Conservation (phyloP, 192 early-diverging fungal genomes). For the Chytriomyces sp. region DNA sequence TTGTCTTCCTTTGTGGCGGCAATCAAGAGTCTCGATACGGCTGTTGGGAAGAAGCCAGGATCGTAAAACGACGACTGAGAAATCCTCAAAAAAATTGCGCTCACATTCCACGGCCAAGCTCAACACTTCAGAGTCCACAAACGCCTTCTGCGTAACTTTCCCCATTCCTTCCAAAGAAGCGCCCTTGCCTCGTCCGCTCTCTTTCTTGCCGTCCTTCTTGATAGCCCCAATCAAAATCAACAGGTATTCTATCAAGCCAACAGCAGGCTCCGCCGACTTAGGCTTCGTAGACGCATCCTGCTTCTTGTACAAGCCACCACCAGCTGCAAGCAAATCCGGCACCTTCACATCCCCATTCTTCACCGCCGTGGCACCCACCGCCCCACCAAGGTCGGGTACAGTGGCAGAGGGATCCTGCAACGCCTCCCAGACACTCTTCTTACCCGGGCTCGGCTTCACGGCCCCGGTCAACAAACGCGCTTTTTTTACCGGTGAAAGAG, state of each 20-base stretch:
- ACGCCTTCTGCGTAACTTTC: constrained; percentile 1
- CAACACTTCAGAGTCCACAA: constrained; percentile 14
- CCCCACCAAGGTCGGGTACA: too few relatives aligned
- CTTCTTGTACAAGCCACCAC: constrained; percentile 4
- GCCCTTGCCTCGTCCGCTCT: neutral
- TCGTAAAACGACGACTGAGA: neutral
- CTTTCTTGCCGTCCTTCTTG: neutral
- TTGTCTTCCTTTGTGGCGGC: constrained; percentile 30
- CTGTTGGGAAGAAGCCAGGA: neutral
- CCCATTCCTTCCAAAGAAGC: neutral
- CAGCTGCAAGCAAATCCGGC: neutral
- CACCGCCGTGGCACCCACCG: too few relatives aligned
- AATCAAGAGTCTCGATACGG: constrained; percentile 25
- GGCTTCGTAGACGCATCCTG: neutral
- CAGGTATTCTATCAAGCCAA: neutral
- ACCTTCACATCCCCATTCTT: neutral
- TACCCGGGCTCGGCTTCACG: constrained; percentile 22
- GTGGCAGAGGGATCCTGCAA: neutral
- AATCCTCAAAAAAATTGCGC: neutral
- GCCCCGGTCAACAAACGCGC: constrained; percentile 2
- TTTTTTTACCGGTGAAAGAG: constrained; percentile 6
- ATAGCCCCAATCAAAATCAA: neutral
- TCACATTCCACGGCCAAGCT: constrained; percentile 10
- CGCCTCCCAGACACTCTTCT: constrained; percentile 15
- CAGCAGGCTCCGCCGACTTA: neutral